Evolutionary conservation across 2,329 filamentous ascomycete species (phyloP).

Genomic region (Aspergillus jensenii): DNA sequence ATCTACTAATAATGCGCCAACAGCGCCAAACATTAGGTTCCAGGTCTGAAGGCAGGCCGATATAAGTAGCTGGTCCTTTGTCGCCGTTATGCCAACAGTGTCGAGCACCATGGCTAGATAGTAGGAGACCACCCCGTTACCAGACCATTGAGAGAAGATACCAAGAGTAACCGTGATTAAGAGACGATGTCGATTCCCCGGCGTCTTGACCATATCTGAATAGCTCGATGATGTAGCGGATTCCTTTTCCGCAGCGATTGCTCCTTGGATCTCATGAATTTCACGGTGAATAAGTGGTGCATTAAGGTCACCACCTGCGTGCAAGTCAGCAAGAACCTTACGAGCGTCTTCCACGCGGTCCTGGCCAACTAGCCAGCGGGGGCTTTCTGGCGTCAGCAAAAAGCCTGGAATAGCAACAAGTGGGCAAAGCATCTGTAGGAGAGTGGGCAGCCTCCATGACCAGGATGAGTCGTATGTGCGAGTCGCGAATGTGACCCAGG

Average conservation of each 20-base stretch:
- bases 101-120: constrained; percentile 19
- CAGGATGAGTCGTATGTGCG: constrained; percentile 19
- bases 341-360: constrained; percentile 19
- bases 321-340: constrained; percentile 16
- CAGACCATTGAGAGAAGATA: constrained; percentile 24
- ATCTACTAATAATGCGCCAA: constrained; percentile 20
- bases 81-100: constrained; percentile 21
- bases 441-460: constrained; percentile 25
- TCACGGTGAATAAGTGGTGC: constrained; percentile 20
- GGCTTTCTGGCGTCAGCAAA: constrained; percentile 20
- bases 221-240: constrained; percentile 15
- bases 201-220: constrained; percentile 17
- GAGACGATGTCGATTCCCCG: constrained; percentile 14
- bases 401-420: constrained; percentile 19
- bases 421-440: constrained; percentile 20
- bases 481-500: constrained; percentile 28
- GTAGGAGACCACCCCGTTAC: constrained; percentile 26
- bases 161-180: constrained; percentile 16
- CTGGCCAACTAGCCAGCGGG: constrained; percentile 21
- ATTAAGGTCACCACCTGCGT: constrained; percentile 20
- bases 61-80: constrained; percentile 17
- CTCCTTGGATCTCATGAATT: constrained; percentile 18
- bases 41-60: constrained; percentile 22
- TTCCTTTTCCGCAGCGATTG: constrained; percentile 19
- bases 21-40: constrained; percentile 22